A percentile compares a stretch with the other conserved stretches of the same genome.
Conservation (phyloP, 208 protist genomes). For the Phytomonas sp. region DNA sequence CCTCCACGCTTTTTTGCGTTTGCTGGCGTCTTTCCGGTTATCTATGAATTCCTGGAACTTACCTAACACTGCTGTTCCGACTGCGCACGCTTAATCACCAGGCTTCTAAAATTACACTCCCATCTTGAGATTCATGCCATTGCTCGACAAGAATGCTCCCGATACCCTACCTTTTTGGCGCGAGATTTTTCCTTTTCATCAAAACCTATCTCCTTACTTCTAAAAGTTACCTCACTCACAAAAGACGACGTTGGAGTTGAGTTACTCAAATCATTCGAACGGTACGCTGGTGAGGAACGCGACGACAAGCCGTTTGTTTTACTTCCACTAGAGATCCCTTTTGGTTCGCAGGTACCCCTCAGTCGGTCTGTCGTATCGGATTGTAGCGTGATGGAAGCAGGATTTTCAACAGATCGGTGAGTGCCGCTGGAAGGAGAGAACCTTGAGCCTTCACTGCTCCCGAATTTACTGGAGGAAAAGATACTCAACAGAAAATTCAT, state of each 20-base stretch:
- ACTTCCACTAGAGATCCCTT: neutral
- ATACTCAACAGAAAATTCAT: slow-evolving; percentile 27
- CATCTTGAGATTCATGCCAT: neutral
- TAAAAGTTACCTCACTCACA: neutral
- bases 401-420: neutral
- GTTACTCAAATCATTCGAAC: neutral
- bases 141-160: neutral
- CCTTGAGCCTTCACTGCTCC: neutral
- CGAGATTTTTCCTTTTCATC: neutral
- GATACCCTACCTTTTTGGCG: neutral
- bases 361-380: neutral
- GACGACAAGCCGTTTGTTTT: slow-evolving; percentile 1
- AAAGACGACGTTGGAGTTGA: neutral
- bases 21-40: neutral
- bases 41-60: neutral
- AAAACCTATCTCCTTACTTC: neutral
- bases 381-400: neutral
- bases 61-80: neutral
- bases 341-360: neutral
- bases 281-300: neutral
- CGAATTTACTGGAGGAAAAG: slow-evolving; percentile 13
- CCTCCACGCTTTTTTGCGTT: neutral
- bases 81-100: neutral
- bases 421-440: neutral
- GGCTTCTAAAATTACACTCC: neutral